Evolutionary conservation across 768 basidiomycete genomes (phyloP).

Genomic region (Hortiboletus flavorubellus): DNA sequence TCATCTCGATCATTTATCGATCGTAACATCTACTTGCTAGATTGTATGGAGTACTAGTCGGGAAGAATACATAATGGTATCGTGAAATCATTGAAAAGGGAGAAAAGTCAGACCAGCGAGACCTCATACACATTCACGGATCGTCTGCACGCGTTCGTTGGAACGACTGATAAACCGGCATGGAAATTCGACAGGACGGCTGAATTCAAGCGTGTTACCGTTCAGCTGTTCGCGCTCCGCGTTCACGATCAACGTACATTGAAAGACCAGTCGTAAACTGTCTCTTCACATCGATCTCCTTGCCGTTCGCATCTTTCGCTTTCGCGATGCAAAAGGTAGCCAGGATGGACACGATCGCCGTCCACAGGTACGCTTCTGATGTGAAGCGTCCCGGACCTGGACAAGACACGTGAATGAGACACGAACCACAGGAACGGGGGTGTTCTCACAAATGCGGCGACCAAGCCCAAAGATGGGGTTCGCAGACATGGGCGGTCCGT

Average conservation of each 20-base stretch:
- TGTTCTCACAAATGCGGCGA: slow-evolving; percentile 20
- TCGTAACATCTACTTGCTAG: slow-evolving; percentile 8
- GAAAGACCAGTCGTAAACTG: slow-evolving; percentile 24
- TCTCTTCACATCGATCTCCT: slow-evolving; percentile 20
- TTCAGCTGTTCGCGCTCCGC: no score
- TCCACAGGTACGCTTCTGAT: slow-evolving; percentile 23
- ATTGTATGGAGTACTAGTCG: not conserved
- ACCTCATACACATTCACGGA: slow-evolving; percentile 2
- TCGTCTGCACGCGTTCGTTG: not conserved
- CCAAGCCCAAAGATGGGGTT: slow-evolving; percentile 28
- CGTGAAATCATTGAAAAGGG: not conserved
- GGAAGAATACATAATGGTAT: slow-evolving; percentile 1
- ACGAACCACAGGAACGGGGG: not conserved
- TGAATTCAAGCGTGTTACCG: not conserved
- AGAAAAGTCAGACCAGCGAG: no score
- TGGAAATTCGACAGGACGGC: slow-evolving; percentile 22
- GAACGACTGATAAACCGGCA: slow-evolving; percentile 23
- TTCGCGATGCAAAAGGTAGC: slow-evolving; percentile 20
- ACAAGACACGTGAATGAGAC: not conserved
- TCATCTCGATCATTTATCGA: not conserved
- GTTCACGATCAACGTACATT: slow-evolving; percentile 7
- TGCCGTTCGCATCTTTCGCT: slow-evolving; percentile 20
- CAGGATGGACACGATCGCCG: slow-evolving; percentile 21
- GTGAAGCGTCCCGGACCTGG: slow-evolving; percentile 23
- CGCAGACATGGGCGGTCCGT: slow-evolving; percentile 4